phyloP scores from a whole-genome alignment of 805 yeast species.

The Cyberlindnera maclurae region DNA sequence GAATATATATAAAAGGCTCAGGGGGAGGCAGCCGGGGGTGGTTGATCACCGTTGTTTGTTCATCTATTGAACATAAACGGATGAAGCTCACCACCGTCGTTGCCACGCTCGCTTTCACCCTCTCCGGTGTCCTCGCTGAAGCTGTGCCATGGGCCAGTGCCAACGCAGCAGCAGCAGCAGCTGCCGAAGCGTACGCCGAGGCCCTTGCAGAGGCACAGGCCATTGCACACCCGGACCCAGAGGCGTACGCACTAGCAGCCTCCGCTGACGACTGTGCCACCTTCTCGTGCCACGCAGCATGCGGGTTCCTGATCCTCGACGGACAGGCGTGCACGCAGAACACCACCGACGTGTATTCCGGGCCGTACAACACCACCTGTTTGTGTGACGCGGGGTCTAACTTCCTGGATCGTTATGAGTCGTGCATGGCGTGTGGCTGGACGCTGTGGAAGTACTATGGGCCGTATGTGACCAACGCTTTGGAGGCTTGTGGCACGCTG shows the following conservation, averaged over 20 bases:
- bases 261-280: constrained; percentile 26
- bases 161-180: constrained; percentile 18
- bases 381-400: constrained; percentile 25
- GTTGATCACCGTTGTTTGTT: too few relatives aligned
- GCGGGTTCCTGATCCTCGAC: constrained; percentile 28
- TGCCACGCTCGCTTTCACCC: constrained; percentile 3
- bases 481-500: constrained; percentile 25
- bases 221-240: constrained; percentile 26
- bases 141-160: constrained; percentile 20
- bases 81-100: neutral
- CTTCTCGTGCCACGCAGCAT: constrained; percentile 28
- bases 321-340: constrained; percentile 24
- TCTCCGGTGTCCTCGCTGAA: constrained; percentile 4
- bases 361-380: constrained; percentile 27
- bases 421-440: constrained; percentile 36
- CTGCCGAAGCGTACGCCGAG: constrained; percentile 21
- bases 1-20: neutral
- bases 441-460: constrained; percentile 33
- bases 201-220: constrained; percentile 24
- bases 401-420: constrained; percentile 24
- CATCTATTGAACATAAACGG: neutral
- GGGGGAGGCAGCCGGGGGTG: neutral
- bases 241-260: constrained; percentile 26
- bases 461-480: constrained; percentile 24
- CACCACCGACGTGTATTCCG: constrained; percentile 16